Percentiles rank a stretch among this genome's conserved stretches.
phyloP scores from a whole-genome alignment of 441 rosid species.

The Macaranga tanarius region DNA sequence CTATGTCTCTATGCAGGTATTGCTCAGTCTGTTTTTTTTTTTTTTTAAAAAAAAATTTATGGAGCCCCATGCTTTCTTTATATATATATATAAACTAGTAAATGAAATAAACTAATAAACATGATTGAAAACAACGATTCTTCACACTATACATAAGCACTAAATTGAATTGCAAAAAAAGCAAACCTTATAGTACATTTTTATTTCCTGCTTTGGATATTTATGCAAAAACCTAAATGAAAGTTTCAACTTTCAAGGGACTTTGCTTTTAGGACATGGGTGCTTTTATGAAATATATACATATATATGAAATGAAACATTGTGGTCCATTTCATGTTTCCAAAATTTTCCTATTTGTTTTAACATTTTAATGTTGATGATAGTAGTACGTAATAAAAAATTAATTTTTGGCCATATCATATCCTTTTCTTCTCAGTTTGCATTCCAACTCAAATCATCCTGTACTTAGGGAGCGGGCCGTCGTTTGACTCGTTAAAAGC shows the following conservation, averaged over 20 bases:
- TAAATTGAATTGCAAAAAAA: neutral
- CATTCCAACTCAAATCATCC: neutral
- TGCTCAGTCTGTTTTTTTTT: constrained; percentile 15
- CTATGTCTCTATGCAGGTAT: constrained; percentile 17
- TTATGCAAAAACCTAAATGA: neutral
- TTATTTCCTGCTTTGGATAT: constrained; percentile 6
- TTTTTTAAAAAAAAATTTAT: too few species aligned
- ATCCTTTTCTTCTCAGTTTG: neutral
- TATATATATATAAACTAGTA: neutral
- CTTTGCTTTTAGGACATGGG: constrained; percentile 3
- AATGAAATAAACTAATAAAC: neutral
- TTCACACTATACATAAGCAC: neutral
- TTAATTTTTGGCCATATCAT: neutral
- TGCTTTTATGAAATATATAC: constrained; percentile 6
- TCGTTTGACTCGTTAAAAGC: too few species aligned
- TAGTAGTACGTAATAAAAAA: neutral
- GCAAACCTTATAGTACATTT: neutral
- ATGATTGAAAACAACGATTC: neutral
- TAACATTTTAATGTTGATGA: neutral
- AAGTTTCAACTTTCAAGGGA: neutral
- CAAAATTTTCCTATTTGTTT: neutral
- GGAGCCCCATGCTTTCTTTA: constrained; percentile 33
- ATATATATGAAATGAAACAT: neutral
- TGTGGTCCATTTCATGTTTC: constrained; percentile 21
- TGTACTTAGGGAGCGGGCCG: too few species aligned